phyloP scores from a whole-genome alignment of 1,139 yeast species.

The Pichia sp. region DNA sequence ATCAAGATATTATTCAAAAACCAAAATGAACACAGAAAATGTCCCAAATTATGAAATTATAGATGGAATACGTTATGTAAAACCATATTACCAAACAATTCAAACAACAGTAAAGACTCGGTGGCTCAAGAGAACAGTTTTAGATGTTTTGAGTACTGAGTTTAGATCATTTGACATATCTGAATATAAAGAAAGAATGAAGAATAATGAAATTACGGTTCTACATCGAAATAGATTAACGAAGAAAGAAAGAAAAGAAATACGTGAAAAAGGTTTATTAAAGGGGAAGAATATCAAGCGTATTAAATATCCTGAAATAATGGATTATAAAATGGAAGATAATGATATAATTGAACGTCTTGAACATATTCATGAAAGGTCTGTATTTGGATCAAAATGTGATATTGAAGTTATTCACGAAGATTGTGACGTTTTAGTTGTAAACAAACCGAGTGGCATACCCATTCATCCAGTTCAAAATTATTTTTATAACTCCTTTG shows the following conservation, averaged over 20 bases:
- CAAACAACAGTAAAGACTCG: conserved; percentile 42
- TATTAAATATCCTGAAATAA: conserved; percentile 11
- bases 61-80: conserved; percentile 40
- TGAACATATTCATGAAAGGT: conserved; percentile 62
- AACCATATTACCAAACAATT: conserved; percentile 39
- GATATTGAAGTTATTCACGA: conserved; percentile 40
- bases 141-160: conserved; percentile 40
- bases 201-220: conserved; percentile 16
- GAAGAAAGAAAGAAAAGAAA: not conserved
- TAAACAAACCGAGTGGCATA: conserved; percentile 69
- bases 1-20: too few relatives aligned
- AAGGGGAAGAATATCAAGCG: not conserved
- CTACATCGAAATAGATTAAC: conserved; percentile 6
- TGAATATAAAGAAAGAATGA: conserved; percentile 21
- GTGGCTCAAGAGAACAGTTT: conserved; percentile 42
- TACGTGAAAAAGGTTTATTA: not conserved
- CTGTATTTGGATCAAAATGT: conserved; percentile 22
- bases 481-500: conserved; percentile 53
- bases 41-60: conserved; percentile 28
- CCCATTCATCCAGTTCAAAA: conserved; percentile 79
- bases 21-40: not conserved
- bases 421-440: conserved; percentile 46
- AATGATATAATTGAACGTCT: conserved; percentile 46
- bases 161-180: conserved; percentile 27
- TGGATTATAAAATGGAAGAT: conserved; percentile 29